Conservation (phyloP, 805 yeast species). For the Yarrowia bubula region DNA sequence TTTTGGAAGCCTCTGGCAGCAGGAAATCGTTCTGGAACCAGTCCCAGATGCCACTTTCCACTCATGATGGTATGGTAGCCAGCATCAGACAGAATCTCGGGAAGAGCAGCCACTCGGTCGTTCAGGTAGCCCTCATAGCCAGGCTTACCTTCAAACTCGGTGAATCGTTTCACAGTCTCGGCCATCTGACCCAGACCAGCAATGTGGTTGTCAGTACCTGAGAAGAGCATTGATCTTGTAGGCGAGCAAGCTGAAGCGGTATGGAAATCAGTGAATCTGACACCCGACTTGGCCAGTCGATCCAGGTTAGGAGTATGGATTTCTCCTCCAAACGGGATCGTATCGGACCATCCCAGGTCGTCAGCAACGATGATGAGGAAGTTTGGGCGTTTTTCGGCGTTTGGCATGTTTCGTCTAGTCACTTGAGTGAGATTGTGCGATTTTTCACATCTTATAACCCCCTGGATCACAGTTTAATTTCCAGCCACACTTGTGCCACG, state of each 20-base stretch:
- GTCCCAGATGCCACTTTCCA: constrained; percentile 63
- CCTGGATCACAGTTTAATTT: background rate
- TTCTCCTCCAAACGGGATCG: constrained; percentile 51
- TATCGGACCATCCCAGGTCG: constrained; percentile 59
- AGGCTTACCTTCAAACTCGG: constrained; percentile 46
- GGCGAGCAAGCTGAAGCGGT: constrained; percentile 66
- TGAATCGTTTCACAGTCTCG: constrained; percentile 44
- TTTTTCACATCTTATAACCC: background rate
- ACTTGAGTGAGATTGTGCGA: background rate
- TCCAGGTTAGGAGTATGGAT: constrained; percentile 54
- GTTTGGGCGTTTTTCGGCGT: constrained; percentile 35
- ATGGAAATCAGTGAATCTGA: constrained; percentile 56
- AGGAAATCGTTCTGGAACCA: constrained; percentile 49
- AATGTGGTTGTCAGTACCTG: constrained; percentile 61
- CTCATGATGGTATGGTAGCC: constrained; percentile 53
- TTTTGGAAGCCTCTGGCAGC: constrained; percentile 50
- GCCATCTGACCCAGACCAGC: constrained; percentile 63
- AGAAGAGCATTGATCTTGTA: constrained; percentile 57
- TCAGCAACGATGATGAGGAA: constrained; percentile 56
- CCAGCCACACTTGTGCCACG: constrained; percentile 23
- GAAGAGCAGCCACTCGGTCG: constrained; percentile 51
- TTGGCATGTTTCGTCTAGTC: background rate
- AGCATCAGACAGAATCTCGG: constrained; percentile 49
- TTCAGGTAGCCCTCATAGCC: constrained; percentile 58
- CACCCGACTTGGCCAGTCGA: constrained; percentile 46